A percentile compares a stretch with the other conserved stretches of the same genome.
Conservation (phyloP, 805 yeast genomes). For the Ogataea polymorpha region DNA sequence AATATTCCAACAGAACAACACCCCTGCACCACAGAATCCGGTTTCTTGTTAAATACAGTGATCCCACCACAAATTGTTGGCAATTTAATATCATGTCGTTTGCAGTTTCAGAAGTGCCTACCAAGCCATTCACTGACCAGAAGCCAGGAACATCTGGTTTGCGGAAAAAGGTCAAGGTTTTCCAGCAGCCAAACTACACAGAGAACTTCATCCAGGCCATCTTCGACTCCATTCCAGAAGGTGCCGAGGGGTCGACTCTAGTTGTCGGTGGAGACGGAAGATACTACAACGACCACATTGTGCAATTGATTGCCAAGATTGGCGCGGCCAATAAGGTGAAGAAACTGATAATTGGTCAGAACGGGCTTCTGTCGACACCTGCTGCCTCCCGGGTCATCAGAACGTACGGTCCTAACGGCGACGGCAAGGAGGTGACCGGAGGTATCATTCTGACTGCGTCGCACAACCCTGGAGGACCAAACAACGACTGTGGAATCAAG, state of each 20-base stretch:
- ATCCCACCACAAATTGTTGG: neutral
- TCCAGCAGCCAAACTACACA: slow-evolving; percentile 74
- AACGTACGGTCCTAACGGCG: slow-evolving; percentile 39
- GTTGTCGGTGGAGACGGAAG: slow-evolving; percentile 98
- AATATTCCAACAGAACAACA: neutral
- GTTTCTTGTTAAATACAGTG: neutral
- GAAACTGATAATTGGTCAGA: slow-evolving; percentile 80
- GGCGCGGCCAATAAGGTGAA: slow-evolving; percentile 90
- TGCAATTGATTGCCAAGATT: slow-evolving; percentile 77
- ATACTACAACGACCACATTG: slow-evolving; percentile 77
- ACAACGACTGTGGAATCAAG: slow-evolving; percentile 89
- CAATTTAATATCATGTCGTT: slow-evolving; percentile 15
- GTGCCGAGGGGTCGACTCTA: slow-evolving; percentile 64
- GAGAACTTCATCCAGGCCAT: slow-evolving; percentile 93
- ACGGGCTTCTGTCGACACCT: slow-evolving; percentile 90
- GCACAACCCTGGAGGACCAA: slow-evolving; percentile 97
- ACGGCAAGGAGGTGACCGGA: slow-evolving; percentile 64
- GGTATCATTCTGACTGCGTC: slow-evolving; percentile 96
- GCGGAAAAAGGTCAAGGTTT: slow-evolving; percentile 84
- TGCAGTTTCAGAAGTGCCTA: slow-evolving; percentile 39
- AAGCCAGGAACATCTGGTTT: slow-evolving; percentile 98
- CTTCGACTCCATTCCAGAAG: slow-evolving; percentile 86
- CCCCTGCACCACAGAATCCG: slow-evolving; percentile 4
- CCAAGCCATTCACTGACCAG: slow-evolving; percentile 82
- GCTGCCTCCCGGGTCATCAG: slow-evolving; percentile 95